Evolutionary conservation across 805 yeast genomes (phyloP).

Genomic region (Clavispora santaluciae): DNA sequence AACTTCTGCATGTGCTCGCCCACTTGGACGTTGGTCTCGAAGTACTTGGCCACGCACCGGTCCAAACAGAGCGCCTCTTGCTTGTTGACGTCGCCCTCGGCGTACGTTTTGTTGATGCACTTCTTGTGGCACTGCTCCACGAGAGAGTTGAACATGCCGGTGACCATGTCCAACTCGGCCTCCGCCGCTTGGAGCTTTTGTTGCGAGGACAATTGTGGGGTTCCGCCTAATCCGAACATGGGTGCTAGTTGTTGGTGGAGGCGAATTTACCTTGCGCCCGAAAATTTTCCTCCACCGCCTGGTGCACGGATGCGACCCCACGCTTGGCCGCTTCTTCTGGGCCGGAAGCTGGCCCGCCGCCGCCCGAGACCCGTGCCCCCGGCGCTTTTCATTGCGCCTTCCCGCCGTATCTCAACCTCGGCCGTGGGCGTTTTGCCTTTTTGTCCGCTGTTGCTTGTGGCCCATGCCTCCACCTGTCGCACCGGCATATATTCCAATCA

Average conservation of each 20-base stretch:
- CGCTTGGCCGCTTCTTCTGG: background rate
- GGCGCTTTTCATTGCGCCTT: too few relatives aligned
- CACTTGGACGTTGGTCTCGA: conserved; percentile 89
- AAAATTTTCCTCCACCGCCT: conserved; percentile 8
- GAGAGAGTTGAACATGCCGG: conserved; percentile 92
- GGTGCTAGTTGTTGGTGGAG: background rate
- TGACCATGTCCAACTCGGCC: conserved; percentile 94
- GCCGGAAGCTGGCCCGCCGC: too few relatives aligned
- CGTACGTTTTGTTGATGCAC: conserved; percentile 66
- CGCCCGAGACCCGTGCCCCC: too few relatives aligned
- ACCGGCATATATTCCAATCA: too few relatives aligned
- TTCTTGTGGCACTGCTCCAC: conserved; percentile 86
- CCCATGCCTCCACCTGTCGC: too few relatives aligned
- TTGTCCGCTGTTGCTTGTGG: too few relatives aligned
- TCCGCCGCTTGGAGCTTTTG: conserved; percentile 89
- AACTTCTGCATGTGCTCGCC: conserved; percentile 65
- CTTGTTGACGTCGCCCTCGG: conserved; percentile 70
- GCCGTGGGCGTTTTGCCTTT: too few relatives aligned
- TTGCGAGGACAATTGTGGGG: conserved; percentile 68
- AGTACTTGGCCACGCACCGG: conserved; percentile 93
- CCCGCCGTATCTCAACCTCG: too few relatives aligned
- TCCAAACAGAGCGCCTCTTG: conserved; percentile 84
- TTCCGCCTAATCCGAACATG: conserved; percentile 72
- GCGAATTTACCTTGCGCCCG: conserved; percentile 3
- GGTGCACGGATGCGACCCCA: conserved; percentile 11